A percentile compares a stretch with the other conserved stretches of the same genome.
phyloP scores from a whole-genome alignment of 225 moss, liverwort and hornwort genomes.

The Polytrichum formosum region DNA sequence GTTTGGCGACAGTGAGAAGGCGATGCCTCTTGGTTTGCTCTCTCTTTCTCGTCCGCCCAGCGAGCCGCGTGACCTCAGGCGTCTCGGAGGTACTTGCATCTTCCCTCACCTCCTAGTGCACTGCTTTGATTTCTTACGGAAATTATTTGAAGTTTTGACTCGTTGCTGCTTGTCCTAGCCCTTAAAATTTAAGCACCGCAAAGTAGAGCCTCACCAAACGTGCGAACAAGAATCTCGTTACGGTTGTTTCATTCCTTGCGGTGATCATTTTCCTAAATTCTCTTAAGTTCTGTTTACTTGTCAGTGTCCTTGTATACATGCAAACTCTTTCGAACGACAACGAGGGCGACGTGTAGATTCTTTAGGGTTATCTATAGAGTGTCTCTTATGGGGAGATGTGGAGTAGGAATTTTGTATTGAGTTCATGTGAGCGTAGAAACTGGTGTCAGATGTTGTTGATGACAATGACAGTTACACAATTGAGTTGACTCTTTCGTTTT shows the following conservation, averaged over 20 bases:
- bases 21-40: not conserved
- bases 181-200: not conserved
- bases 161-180: not conserved
- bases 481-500: not conserved
- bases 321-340: no score
- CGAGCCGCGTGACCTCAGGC: constrained; percentile 1
- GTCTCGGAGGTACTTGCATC: constrained; percentile 5
- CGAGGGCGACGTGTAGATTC: no score
- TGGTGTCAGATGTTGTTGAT: not conserved
- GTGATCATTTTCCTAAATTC: no score
- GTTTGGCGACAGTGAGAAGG: constrained; percentile 1
- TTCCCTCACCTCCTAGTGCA: not conserved
- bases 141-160: not conserved
- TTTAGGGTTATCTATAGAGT: no score
- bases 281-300: no score
- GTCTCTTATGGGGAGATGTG: no score
- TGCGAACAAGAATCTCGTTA: not conserved
- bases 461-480: not conserved
- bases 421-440: not conserved
- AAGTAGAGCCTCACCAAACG: not conserved
- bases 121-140: not conserved
- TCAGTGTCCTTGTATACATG: no score
- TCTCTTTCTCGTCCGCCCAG: constrained; percentile 7
- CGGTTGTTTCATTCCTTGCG: not conserved
- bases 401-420: not conserved